Conservation (phyloP, 352 stramenopile species). For the Aphanomyces invadans region DNA sequence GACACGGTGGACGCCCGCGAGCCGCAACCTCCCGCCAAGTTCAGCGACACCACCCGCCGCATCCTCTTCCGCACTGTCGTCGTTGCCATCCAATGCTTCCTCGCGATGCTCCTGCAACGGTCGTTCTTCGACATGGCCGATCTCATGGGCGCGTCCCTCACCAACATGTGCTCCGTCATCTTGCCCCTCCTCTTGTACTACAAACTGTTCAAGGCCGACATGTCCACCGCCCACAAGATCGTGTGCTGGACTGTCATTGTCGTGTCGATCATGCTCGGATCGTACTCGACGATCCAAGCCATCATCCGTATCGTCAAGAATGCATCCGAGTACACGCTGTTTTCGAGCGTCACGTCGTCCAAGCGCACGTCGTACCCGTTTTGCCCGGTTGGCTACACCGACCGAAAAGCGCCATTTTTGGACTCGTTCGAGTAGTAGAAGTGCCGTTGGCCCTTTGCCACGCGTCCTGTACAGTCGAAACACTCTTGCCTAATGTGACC, state of each 20-base stretch:
- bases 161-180: slow-evolving; percentile 65
- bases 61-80: slow-evolving; percentile 41
- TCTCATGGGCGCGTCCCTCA: slow-evolving; percentile 51
- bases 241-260: slow-evolving; percentile 18
- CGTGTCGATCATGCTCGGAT: slow-evolving; percentile 7
- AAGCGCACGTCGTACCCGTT: slow-evolving; percentile 13
- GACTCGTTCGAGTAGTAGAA: slow-evolving; percentile 9
- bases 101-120: slow-evolving; percentile 51
- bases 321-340: slow-evolving; percentile 20
- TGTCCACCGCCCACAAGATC: neutral
- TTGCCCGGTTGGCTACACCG: slow-evolving; percentile 7
- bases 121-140: slow-evolving; percentile 62
- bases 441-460: too few species aligned
- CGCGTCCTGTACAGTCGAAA: too few species aligned
- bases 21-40: neutral
- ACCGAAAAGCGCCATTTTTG: slow-evolving; percentile 8
- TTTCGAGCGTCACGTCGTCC: slow-evolving; percentile 23
- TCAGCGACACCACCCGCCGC: slow-evolving; percentile 29
- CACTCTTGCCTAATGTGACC: too few species aligned
- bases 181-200: slow-evolving; percentile 69
- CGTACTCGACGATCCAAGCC: slow-evolving; percentile 25
- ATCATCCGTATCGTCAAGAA: slow-evolving; percentile 16
- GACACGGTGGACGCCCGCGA: neutral
- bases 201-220: slow-evolving; percentile 30
- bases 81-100: slow-evolving; percentile 42